Percentiles rank a stretch among this genome's conserved stretches.
Evolutionary conservation across 768 basidiomycete genomes (phyloP).

Genomic region (Sutorius australiensis): DNA sequence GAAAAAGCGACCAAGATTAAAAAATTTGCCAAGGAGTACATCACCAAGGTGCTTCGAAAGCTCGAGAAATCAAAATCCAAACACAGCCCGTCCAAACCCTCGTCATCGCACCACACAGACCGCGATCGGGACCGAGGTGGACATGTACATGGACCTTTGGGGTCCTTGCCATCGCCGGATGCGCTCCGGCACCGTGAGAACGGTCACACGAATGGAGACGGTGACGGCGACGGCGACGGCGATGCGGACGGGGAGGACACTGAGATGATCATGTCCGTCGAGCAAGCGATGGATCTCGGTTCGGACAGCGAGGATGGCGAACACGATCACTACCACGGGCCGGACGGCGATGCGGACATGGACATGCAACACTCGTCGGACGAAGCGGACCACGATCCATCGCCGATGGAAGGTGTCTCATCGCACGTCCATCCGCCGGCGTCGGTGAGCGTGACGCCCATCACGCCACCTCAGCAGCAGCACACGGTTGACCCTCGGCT

Average conservation of each 20-base stretch:
- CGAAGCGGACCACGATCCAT: constrained; percentile 27
- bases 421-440: constrained; percentile 23
- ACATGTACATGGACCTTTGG: constrained; percentile 8
- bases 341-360: constrained; percentile 15
- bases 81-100: constrained; percentile 15
- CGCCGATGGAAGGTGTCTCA: constrained; percentile 33
- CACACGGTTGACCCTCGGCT: constrained; percentile 27
- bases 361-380: constrained; percentile 29
- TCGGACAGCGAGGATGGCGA: constrained; percentile 34
- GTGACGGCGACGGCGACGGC: not conserved
- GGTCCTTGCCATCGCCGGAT: constrained; percentile 11
- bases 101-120: constrained; percentile 10
- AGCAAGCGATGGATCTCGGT: constrained; percentile 44
- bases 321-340: constrained; percentile 7
- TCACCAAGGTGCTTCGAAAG: constrained; percentile 71
- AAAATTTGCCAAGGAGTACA: constrained; percentile 89
- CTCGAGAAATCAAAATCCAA: constrained; percentile 44
- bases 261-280: constrained; percentile 38
- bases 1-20: constrained; percentile 90
- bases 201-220: not conserved
- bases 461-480: constrained; percentile 26
- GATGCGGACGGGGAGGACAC: constrained; percentile 25
- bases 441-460: constrained; percentile 30
- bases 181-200: constrained; percentile 8
- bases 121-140: constrained; percentile 5